Evolutionary conservation across 441 rosid genomes (phyloP).

Genomic region (Iberis amara): DNA sequence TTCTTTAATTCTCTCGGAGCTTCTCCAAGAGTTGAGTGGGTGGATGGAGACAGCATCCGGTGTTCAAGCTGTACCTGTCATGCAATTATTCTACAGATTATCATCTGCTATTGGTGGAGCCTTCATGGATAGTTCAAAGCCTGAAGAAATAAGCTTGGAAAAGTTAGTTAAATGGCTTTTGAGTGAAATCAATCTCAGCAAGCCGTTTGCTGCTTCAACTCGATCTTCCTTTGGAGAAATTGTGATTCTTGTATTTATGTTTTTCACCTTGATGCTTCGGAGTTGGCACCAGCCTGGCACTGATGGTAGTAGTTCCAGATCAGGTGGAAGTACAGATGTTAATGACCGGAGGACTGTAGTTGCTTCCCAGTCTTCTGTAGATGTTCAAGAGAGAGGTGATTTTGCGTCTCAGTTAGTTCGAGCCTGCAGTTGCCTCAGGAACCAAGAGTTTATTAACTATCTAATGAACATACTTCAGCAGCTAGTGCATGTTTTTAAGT

Average conservation of each 20-base stretch:
- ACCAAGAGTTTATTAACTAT: slow-evolving; percentile 85
- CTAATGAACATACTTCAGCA: slow-evolving; percentile 98
- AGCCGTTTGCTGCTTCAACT: slow-evolving; percentile 62
- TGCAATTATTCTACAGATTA: slow-evolving; percentile 97
- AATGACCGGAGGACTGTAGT: slow-evolving; percentile 60
- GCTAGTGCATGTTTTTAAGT: slow-evolving; percentile 86
- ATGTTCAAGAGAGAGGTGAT: slow-evolving; percentile 83
- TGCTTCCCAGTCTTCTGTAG: slow-evolving; percentile 57
- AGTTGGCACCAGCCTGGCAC: slow-evolving; percentile 99
- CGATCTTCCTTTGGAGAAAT: slow-evolving; percentile 93
- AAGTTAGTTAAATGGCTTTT: slow-evolving; percentile 88
- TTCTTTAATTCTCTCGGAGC: slow-evolving; percentile 90
- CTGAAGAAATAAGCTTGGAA: slow-evolving; percentile 81
- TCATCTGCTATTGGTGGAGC: slow-evolving; percentile 99
- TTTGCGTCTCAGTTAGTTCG: slow-evolving; percentile 80
- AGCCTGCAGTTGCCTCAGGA: slow-evolving; percentile 85
- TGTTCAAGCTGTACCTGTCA: slow-evolving; percentile 84
- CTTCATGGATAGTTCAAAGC: slow-evolving; percentile 84
- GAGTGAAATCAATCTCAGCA: slow-evolving; percentile 74
- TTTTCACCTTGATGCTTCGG: slow-evolving; percentile 99
- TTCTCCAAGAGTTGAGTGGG: slow-evolving; percentile 90
- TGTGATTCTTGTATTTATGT: slow-evolving; percentile 95
- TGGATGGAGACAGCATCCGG: slow-evolving; percentile 96
- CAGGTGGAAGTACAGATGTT: slow-evolving; percentile 50
- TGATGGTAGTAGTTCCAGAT: slow-evolving; percentile 51